A percentile compares a stretch with the other conserved stretches of the same genome.
Conservation (phyloP, 2,329 filamentous ascomycete genomes). For the Stachybotrys elegans region DNA sequence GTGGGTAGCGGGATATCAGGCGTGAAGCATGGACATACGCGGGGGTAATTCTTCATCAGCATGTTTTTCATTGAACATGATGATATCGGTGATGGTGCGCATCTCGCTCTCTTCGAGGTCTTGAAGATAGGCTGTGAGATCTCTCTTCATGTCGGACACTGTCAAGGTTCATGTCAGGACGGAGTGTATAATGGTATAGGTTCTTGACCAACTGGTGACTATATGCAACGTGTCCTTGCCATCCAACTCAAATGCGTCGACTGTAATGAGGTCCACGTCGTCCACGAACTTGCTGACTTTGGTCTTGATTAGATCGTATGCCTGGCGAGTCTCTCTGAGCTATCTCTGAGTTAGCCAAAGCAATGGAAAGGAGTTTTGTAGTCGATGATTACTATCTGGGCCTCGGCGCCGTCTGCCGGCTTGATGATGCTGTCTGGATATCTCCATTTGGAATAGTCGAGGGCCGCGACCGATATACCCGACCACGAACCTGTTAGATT, state of each 20-base stretch:
- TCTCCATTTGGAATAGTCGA: slow-evolving; percentile 6
- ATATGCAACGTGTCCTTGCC: neutral
- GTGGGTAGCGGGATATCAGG: neutral
- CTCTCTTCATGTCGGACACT: slow-evolving; percentile 3
- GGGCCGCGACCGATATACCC: slow-evolving; percentile 1
- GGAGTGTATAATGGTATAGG: neutral
- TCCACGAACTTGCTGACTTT: neutral
- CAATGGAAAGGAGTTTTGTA: neutral
- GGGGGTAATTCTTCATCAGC: slow-evolving; percentile 5
- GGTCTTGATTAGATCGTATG: neutral
- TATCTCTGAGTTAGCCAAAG: neutral
- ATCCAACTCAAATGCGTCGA: neutral
- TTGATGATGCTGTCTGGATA: slow-evolving; percentile 1
- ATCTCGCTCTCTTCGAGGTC: slow-evolving; percentile 1
- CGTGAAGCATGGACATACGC: slow-evolving; percentile 1
- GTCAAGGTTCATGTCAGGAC: slow-evolving; percentile 1
- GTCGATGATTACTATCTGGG: neutral
- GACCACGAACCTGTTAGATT: slow-evolving; percentile 2
- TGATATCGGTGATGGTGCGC: slow-evolving; percentile 3
- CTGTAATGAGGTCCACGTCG: neutral
- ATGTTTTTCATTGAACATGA: slow-evolving; percentile 8
- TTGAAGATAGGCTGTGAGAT: slow-evolving; percentile 6
- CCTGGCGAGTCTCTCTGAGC: neutral
- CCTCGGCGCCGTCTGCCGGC: neutral
- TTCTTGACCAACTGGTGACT: neutral